phyloP scores from a whole-genome alignment of 768 basidiomycete species.

The Botryobasidium botryosum region DNA sequence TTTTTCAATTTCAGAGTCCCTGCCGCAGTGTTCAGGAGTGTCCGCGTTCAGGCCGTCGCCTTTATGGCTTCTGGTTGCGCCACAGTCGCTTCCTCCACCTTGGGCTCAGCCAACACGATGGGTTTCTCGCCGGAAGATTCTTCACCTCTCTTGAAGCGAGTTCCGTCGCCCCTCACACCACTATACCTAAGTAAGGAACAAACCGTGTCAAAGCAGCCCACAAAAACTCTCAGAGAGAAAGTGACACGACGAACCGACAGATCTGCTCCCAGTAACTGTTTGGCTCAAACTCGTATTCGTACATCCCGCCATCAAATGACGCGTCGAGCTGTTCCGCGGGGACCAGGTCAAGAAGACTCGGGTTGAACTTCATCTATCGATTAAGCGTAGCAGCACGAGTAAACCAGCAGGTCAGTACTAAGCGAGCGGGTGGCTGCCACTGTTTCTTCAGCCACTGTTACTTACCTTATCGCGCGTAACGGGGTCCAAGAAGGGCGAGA shows the following conservation, averaged over 20 bases:
- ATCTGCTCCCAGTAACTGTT: constrained; percentile 58
- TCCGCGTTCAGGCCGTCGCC: no score
- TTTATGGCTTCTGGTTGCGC: no score
- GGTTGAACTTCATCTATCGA: constrained; percentile 72
- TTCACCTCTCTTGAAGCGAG: constrained; percentile 1
- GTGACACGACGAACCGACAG: not conserved
- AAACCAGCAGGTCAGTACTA: not conserved
- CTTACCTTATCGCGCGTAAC: constrained; percentile 73
- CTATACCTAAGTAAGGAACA: no score
- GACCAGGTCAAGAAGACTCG: constrained; percentile 58
- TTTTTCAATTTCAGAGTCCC: no score
- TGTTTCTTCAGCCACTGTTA: not conserved
- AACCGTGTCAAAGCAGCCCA: not conserved
- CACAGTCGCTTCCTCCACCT: no score
- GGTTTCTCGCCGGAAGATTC: no score
- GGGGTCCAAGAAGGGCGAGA: constrained; percentile 74
- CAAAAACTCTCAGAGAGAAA: not conserved
- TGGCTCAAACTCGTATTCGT: constrained; percentile 56
- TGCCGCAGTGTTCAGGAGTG: no score
- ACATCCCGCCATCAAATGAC: constrained; percentile 58
- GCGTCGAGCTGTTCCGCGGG: constrained; percentile 60
- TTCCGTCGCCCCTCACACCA: constrained; percentile 9
- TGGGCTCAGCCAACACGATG: no score
- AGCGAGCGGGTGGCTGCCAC: not conserved
- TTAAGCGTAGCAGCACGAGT: not conserved